Percentiles rank a stretch among this genome's conserved stretches.
Evolutionary conservation across 108 stramenopile genomes (phyloP).

Genomic region (Halocafeteria seosinensis): DNA sequence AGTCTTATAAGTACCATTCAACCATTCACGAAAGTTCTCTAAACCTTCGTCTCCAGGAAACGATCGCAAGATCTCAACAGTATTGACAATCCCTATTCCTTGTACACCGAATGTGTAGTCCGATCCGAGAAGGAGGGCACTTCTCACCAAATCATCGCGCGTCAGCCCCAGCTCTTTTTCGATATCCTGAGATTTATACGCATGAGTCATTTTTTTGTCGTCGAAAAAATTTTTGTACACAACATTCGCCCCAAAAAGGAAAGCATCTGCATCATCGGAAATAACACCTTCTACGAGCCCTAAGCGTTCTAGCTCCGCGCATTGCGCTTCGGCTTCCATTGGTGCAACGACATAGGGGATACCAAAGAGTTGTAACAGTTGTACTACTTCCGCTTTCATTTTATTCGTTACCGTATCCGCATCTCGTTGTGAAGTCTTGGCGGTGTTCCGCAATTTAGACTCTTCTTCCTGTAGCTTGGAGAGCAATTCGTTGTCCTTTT

Average conservation of each 20-base stretch:
- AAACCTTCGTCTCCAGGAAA: constrained; percentile 56
- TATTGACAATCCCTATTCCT: constrained; percentile 92
- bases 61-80: constrained; percentile 77
- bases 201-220: constrained; percentile 80
- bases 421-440: constrained; percentile 36
- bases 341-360: constrained; percentile 86
- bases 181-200: constrained; percentile 60
- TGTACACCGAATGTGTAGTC: constrained; percentile 95
- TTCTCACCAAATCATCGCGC: constrained; percentile 54
- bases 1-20: constrained; percentile 30
- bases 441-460: background rate
- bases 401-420: constrained; percentile 69
- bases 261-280: constrained; percentile 90
- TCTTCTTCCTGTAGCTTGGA: background rate
- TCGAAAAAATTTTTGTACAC: constrained; percentile 92
- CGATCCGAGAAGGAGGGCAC: constrained; percentile 83
- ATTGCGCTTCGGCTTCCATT: constrained; percentile 92
- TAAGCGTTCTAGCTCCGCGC: constrained; percentile 56
- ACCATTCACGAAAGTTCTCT: constrained; percentile 54
- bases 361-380: constrained; percentile 66
- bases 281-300: constrained; percentile 88
- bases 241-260: constrained; percentile 77
- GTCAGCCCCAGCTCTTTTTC: constrained; percentile 60
- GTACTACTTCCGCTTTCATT: constrained; percentile 72
- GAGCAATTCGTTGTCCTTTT: background rate